Evolutionary conservation across 805 yeast species (phyloP).

Genomic region (Ogataea zsoltii): DNA sequence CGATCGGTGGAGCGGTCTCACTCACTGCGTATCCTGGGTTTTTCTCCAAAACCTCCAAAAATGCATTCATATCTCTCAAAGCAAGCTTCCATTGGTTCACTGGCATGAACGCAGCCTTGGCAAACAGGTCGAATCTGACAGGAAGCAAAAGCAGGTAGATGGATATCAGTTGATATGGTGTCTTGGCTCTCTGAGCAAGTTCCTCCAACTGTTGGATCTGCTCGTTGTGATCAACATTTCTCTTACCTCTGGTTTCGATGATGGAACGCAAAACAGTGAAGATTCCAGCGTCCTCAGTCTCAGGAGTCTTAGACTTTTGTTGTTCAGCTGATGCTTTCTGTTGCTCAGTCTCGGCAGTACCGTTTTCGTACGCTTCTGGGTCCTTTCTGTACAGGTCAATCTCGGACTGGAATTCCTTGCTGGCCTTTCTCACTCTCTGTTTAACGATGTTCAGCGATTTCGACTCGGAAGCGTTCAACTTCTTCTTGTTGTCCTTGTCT

Average conservation of each 20-base stretch:
- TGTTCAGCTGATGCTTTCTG: constrained; percentile 39
- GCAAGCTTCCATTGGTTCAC: constrained; percentile 76
- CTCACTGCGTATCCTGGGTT: constrained; percentile 64
- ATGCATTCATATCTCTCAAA: constrained; percentile 57
- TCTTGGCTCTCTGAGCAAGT: constrained; percentile 48
- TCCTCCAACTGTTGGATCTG: constrained; percentile 73
- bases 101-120: constrained; percentile 72
- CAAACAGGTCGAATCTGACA: constrained; percentile 78
- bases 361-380: constrained; percentile 74
- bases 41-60: constrained; percentile 69
- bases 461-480: constrained; percentile 77
- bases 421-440: constrained; percentile 83
- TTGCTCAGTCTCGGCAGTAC: constrained; percentile 36
- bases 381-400: constrained; percentile 60
- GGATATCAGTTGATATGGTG: constrained; percentile 75
- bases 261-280: constrained; percentile 74
- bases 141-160: constrained; percentile 82
- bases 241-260: constrained; percentile 92
- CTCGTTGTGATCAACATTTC: constrained; percentile 80
- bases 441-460: constrained; percentile 83
- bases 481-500: constrained; percentile 58
- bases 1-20: constrained; percentile 70
- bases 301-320: constrained; percentile 33
- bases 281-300: constrained; percentile 41
- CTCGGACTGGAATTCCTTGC: constrained; percentile 64